Base-by-base conservation (phyloP, 2,329 filamentous ascomycete genomes). In the Chrysoporthe deuterocubensis region DNA sequence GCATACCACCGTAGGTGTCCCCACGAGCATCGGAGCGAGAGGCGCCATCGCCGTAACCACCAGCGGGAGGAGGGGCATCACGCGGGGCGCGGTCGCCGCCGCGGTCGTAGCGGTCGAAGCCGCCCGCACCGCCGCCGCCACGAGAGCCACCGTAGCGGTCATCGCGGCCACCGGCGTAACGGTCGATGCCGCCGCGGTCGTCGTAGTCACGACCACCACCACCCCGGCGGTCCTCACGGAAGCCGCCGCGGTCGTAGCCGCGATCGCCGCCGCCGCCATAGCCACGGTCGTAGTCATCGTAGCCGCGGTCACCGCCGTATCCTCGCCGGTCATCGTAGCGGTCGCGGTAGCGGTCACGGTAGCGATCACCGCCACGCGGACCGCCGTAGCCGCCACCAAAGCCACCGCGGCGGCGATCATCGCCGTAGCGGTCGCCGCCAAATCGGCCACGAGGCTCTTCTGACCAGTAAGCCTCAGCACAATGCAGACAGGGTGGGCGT, bases 341-440 rank as follows among this genome's bases (percentile, higher is more conserved):
- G 68, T 73, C 73, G 34, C 75, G 75, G 48, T 76, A 60, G 54
- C 65, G 56, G 32, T 60, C 65, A n/a, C 65, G 46, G 60, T 63
- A 63, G 42, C 80, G 78, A 58, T 78, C 72, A 54, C 78, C 75
- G 65, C 73, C 76, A 59, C 80, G 76, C 44, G 83, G 79, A 66
- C 80, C 77, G 43, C 80, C 79, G 59, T 78, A 72, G 60, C 78
- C 76, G 76, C 59, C 80, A 52, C 87, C 84, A 71, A 86, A 86
- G 68, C 88, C 86, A 71, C 89, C 87, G 71, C 89, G 85, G 71
- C 88, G 86, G 75, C 89, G 87, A 69, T 90, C 88, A 71, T 91
- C 89, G 73, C 64, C 69, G 52, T 87, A 88, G 71, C 89, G 87
- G 73, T 88, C 86, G 79, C 78, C 77, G 68, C 81, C 80, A 67